A percentile compares a stretch with the other conserved stretches of the same genome.
phyloP scores from a whole-genome alignment of 2,329 filamentous ascomycete species.

The Penicillium sp. region DNA sequence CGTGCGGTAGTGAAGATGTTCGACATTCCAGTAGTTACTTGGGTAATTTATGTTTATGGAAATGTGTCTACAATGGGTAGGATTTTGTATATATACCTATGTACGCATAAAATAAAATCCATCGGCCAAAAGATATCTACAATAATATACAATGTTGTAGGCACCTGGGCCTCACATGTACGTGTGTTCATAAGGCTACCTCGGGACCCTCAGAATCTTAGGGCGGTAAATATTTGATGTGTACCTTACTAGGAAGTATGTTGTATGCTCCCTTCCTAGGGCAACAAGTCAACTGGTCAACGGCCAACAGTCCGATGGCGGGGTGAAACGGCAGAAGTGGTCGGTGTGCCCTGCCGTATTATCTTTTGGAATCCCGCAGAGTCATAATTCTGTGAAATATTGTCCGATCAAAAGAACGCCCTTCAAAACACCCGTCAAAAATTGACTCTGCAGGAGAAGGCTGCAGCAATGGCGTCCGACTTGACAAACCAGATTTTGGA shows the following conservation, averaged over 20 bases:
- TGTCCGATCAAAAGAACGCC: slow-evolving; percentile 17
- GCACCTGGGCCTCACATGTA: too few relatives aligned
- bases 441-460: slow-evolving; percentile 23
- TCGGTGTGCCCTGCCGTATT: slow-evolving; percentile 23
- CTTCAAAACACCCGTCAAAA: slow-evolving; percentile 15
- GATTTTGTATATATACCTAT: background rate
- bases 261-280: background rate
- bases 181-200: too few relatives aligned
- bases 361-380: slow-evolving; percentile 22
- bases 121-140: background rate
- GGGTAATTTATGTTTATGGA: background rate
- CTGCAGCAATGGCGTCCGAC: slow-evolving; percentile 49
- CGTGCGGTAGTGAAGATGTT: background rate
- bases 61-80: background rate
- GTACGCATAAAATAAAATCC: background rate
- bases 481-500: slow-evolving; percentile 64
- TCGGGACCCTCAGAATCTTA: too few relatives aligned
- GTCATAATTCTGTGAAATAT: slow-evolving; percentile 31
- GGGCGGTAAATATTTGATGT: too few relatives aligned
- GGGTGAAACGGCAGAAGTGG: slow-evolving; percentile 23
- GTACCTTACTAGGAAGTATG: too few relatives aligned
- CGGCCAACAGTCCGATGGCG: slow-evolving; percentile 3
- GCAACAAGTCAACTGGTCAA: background rate
- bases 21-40: background rate
- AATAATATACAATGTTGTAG: background rate